Conservation (phyloP, 2,329 filamentous ascomycete species). For the Penicillium fuscoglaucum region DNA sequence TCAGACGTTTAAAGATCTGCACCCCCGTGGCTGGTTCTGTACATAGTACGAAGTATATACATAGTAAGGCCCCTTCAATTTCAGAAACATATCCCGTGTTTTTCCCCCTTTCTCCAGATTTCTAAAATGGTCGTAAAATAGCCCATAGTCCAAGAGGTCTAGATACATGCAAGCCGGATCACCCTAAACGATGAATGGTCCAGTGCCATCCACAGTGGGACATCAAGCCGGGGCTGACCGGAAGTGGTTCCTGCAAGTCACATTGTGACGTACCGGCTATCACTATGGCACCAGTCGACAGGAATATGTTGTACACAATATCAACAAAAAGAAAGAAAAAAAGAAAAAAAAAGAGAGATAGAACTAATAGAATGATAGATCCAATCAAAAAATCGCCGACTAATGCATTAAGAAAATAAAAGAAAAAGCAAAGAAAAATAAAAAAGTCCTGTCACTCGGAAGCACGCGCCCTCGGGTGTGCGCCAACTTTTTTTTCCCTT, state of each 20-base stretch:
- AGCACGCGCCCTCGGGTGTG: constrained; percentile 8
- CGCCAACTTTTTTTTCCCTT: constrained; percentile 2
- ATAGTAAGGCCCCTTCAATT: background rate
- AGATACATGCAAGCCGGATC: constrained; percentile 1
- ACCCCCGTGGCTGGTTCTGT: background rate
- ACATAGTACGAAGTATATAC: no score
- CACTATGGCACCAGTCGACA: background rate
- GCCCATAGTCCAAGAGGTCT: background rate
- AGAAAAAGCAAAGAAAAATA: background rate
- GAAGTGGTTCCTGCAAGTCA: constrained; percentile 13
- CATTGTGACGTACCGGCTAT: constrained; percentile 10
- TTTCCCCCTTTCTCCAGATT: background rate
- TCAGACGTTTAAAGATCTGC: background rate
- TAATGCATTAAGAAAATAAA: background rate
- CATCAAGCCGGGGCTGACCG: constrained; percentile 14
- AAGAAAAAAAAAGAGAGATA: background rate
- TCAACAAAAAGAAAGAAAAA: background rate
- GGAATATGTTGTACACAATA: background rate
- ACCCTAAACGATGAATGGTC: constrained; percentile 5
- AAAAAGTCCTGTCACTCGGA: background rate
- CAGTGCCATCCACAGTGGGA: constrained; percentile 6
- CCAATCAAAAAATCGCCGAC: background rate
- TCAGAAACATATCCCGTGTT: constrained; percentile 1
- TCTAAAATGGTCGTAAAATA: background rate
- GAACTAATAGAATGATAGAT: background rate